Conservation (phyloP, 768 basidiomycete species). For the Hemileccinum impolitum region DNA sequence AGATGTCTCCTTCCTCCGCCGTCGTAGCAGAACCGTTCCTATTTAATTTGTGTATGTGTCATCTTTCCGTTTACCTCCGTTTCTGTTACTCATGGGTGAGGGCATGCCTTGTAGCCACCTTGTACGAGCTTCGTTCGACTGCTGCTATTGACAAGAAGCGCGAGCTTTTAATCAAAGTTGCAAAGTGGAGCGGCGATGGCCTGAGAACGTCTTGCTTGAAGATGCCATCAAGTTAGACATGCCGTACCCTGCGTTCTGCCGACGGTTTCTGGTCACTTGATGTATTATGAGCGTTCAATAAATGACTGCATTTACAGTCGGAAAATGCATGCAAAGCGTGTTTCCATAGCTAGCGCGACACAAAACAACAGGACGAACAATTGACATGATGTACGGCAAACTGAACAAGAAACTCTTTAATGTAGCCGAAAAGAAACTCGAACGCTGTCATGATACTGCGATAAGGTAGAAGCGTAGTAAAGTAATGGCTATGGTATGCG, state of each 20-base stretch:
- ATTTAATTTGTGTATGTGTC: slow-evolving; percentile 73
- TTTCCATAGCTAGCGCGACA: slow-evolving; percentile 25
- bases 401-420: slow-evolving; percentile 13
- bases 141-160: slow-evolving; percentile 75
- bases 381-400: slow-evolving; percentile 19
- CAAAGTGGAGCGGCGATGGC: slow-evolving; percentile 86
- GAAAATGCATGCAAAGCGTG: slow-evolving; percentile 8
- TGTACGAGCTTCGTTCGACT: slow-evolving; percentile 78
- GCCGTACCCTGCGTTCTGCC: not conserved
- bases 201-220: slow-evolving; percentile 74
- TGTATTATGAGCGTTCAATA: not conserved
- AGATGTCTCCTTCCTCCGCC: slow-evolving; percentile 63
- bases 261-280: too few relatives aligned
- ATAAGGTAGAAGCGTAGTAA: slow-evolving; percentile 13
- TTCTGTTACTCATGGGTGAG: not conserved
- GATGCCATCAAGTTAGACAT: slow-evolving; percentile 56
- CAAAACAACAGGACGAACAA: slow-evolving; percentile 23
- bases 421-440: not conserved
- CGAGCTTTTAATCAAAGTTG: slow-evolving; percentile 67
- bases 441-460: slow-evolving; percentile 5
- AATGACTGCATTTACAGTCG: not conserved
- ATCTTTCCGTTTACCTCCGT: not conserved
- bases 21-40: slow-evolving; percentile 79
- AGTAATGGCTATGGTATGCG: slow-evolving; percentile 9
- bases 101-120: slow-evolving; percentile 48